A percentile compares a stretch with the other conserved stretches of the same genome.
phyloP scores from a whole-genome alignment of 140 eudicot species.

The Flaveria floridana region DNA sequence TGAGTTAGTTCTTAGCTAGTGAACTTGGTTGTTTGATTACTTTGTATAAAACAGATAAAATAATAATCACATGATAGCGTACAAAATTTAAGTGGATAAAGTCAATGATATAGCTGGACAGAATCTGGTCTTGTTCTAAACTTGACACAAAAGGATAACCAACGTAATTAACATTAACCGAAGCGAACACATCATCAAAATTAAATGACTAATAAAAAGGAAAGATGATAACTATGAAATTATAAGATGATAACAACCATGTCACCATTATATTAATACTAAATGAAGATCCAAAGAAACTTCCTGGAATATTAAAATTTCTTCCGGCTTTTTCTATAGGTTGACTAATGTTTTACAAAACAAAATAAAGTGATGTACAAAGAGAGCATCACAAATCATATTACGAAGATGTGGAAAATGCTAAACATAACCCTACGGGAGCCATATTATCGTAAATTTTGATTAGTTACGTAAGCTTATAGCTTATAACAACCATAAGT shows the following conservation, averaged over 20 bases:
- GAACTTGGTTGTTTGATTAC: constrained; percentile 4
- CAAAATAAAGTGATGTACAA: neutral
- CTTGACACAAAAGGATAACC: constrained; percentile 6
- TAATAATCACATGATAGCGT: neutral
- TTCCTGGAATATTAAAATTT: neutral
- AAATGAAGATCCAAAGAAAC: constrained; percentile 3
- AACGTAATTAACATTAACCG: neutral
- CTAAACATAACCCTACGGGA: neutral
- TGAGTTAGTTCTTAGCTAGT: constrained; percentile 3
- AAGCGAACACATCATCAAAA: neutral
- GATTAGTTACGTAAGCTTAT: neutral
- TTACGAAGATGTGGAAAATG: constrained; percentile 9
- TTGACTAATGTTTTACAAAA: neutral
- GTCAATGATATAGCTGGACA: neutral
- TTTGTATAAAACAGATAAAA: neutral
- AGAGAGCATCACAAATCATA: constrained; percentile 5
- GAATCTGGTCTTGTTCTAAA: constrained; percentile 18
- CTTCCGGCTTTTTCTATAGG: neutral
- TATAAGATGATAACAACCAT: neutral
- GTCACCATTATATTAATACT: neutral
- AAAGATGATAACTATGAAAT: neutral
- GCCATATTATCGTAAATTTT: neutral
- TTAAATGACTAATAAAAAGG: neutral
- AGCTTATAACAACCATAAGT: neutral
- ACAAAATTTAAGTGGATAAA: constrained; percentile 10